phyloP scores from a whole-genome alignment of 2,329 filamentous ascomycete genomes.

The Fusarium illudens region DNA sequence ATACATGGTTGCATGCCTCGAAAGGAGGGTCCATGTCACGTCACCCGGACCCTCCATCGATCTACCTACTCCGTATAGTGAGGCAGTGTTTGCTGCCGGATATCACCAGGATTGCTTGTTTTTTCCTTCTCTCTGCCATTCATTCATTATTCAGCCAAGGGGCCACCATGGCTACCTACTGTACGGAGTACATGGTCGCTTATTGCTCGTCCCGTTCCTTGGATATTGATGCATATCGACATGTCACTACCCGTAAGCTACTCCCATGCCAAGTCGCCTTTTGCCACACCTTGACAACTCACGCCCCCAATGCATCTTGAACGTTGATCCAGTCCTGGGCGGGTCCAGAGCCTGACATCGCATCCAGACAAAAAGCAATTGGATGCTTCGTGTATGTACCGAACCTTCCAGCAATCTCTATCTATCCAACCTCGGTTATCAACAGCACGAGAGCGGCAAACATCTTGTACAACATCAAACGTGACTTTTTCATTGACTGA shows the following conservation, averaged over 20 bases:
- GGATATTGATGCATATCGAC: neutral
- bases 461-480: neutral
- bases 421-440: neutral
- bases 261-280: neutral
- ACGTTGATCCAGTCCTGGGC: neutral
- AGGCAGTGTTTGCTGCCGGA: conserved; percentile 21
- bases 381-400: neutral
- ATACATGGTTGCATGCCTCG: conserved; percentile 3
- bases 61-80: too few relatives aligned
- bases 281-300: neutral
- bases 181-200: neutral
- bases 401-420: neutral
- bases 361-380: neutral
- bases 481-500: neutral
- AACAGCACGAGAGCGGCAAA: neutral
- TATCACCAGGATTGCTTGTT: conserved; percentile 1
- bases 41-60: conserved; percentile 30
- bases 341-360: neutral
- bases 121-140: neutral
- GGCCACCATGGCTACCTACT: neutral
- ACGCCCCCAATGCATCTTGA: neutral
- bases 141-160: neutral
- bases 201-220: neutral
- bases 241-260: conserved; percentile 3
- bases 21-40: conserved; percentile 21